These are phyloP conservation scores for Cystobasidium slooffiae DNA, from an alignment of 1,284 basidiomycete species.

Conservation along the genomic window DNA sequence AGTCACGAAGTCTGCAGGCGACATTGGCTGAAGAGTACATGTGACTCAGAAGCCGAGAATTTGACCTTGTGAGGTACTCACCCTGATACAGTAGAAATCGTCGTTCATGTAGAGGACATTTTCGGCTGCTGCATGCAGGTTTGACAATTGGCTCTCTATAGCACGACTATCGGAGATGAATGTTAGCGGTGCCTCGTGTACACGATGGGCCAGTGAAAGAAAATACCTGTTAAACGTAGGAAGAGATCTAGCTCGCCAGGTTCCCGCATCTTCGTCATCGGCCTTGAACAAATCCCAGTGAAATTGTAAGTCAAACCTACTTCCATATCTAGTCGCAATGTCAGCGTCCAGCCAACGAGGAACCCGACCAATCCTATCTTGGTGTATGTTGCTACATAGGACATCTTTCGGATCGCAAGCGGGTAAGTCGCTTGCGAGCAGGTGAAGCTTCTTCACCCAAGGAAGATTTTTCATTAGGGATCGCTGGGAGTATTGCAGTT, in stretches of 20 bases:
- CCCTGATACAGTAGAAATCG: slow-evolving; percentile 17
- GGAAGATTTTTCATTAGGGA: slow-evolving; percentile 24
- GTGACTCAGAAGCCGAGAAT: neutral
- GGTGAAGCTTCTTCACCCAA: neutral
- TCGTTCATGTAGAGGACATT: slow-evolving; percentile 35
- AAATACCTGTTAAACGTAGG: slow-evolving; percentile 35
- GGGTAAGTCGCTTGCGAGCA: slow-evolving; percentile 22
- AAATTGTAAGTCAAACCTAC: slow-evolving; percentile 15
- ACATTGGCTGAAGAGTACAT: slow-evolving; percentile 4
- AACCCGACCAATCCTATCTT: slow-evolving; percentile 10
- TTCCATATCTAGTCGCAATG: neutral
- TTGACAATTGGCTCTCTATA: slow-evolving; percentile 40
- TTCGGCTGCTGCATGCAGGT: slow-evolving; percentile 15
- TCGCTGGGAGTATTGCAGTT: slow-evolving; percentile 23
- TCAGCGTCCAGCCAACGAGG: slow-evolving; percentile 28
- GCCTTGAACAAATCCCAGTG: slow-evolving; percentile 33
- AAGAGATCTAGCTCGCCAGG: slow-evolving; percentile 9
- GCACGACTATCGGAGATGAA: slow-evolving; percentile 10
- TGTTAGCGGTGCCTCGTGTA: neutral
- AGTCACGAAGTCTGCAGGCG: slow-evolving; percentile 28
- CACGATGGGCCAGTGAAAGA: neutral
- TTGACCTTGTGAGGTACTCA: neutral
- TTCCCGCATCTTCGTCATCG: slow-evolving; percentile 12
- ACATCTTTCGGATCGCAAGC: slow-evolving; percentile 17
- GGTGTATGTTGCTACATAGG: neutral